Evolutionary conservation across 2,329 filamentous ascomycete genomes (phyloP).

Genomic region (Sordariomycetes sp.): DNA sequence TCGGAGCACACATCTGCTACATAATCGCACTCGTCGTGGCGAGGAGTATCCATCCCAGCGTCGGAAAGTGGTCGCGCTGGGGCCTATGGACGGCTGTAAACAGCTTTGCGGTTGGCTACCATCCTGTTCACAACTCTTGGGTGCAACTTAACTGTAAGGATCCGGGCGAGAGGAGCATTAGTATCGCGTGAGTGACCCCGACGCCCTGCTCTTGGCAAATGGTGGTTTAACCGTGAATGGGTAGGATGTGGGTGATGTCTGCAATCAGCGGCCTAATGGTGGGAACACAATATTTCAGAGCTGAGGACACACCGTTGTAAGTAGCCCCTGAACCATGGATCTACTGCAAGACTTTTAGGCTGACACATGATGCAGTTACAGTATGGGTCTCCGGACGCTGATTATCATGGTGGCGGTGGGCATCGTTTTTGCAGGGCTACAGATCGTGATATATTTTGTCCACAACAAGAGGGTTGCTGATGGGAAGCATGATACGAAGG

Average conservation of each 20-base stretch:
- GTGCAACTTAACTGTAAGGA: constrained; percentile 35
- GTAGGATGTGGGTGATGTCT: constrained; percentile 32
- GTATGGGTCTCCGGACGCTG: constrained; percentile 27
- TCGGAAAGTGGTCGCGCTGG: constrained; percentile 32
- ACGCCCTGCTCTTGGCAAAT: background rate
- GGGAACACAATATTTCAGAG: constrained; percentile 34
- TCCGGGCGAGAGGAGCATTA: constrained; percentile 30
- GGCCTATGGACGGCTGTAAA: constrained; percentile 38
- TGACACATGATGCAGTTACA: constrained; percentile 18
- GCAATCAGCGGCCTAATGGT: constrained; percentile 35
- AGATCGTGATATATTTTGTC: constrained; percentile 22
- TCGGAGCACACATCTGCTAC: constrained; percentile 28
- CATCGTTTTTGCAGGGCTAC: constrained; percentile 22
- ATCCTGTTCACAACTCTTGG: constrained; percentile 39
- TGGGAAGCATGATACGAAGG: constrained; percentile 8
- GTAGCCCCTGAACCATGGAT: constrained; percentile 5
- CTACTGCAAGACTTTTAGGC: background rate
- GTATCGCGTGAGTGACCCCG: constrained; percentile 24
- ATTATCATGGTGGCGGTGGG: constrained; percentile 28
- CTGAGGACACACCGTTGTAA: constrained; percentile 24
- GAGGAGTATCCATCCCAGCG: constrained; percentile 23
- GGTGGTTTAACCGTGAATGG: background rate
- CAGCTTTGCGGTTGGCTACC: constrained; percentile 35
- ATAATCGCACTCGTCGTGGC: constrained; percentile 27
- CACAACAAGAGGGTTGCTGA: constrained; percentile 19